Evolutionary conservation across 148 eudicot species (phyloP).

Genomic region (Vaccinium myrtillus): DNA sequence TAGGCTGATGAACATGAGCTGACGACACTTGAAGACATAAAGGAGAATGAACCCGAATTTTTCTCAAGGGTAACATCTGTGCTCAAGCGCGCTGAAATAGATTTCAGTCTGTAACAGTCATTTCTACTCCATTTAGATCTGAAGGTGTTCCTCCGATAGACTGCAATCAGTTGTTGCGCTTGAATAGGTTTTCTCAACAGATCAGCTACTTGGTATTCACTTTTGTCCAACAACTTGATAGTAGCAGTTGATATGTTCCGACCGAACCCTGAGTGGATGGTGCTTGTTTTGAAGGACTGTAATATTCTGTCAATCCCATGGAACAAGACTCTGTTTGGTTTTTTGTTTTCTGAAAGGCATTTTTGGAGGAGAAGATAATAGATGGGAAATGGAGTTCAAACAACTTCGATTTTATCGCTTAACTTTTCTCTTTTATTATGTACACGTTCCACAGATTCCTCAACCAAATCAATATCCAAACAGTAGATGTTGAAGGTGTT

Average conservation of each 20-base stretch:
- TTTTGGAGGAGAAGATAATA: background rate
- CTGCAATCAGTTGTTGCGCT: background rate
- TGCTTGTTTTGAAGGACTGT: background rate
- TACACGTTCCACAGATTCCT: background rate
- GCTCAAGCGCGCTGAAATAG: conserved; percentile 69
- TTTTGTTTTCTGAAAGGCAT: background rate
- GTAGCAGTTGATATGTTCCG: background rate
- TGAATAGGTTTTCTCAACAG: background rate
- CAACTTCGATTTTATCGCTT: too few relatives aligned
- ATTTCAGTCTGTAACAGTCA: conserved; percentile 45
- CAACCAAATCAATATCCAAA: background rate
- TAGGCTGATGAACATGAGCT: conserved; percentile 88
- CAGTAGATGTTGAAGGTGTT: background rate
- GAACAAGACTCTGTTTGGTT: background rate
- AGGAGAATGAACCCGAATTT: conserved; percentile 67
- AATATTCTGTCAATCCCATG: background rate
- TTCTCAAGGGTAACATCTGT: conserved; percentile 57
- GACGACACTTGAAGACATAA: conserved; percentile 56
- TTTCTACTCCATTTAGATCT: background rate
- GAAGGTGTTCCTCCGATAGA: background rate
- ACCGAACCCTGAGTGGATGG: background rate
- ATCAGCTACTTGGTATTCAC: background rate
- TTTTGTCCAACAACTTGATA: background rate
- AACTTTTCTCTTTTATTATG: background rate
- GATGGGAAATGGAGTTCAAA: too few relatives aligned